Percentiles rank a stretch among this genome's conserved stretches.
phyloP scores from a whole-genome alignment of 305 asterid genomes.

The Coffea humblotiana region DNA sequence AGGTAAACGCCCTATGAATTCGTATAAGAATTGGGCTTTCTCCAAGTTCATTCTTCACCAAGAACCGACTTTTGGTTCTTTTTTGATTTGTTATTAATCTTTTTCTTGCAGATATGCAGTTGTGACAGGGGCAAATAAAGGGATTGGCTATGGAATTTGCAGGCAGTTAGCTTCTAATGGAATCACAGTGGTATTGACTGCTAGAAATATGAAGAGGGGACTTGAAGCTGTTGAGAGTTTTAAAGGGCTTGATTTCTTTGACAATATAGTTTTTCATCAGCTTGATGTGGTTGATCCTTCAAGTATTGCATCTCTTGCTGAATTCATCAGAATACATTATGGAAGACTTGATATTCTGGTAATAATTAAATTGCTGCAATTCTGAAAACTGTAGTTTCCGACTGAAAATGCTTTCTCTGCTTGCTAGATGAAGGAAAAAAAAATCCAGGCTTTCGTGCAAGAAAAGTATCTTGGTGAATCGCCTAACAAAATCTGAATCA shows the following conservation, averaged over 20 bases:
- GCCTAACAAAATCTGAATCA: too few relatives aligned
- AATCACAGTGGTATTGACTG: slow-evolving; percentile 24
- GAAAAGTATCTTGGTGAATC: too few relatives aligned
- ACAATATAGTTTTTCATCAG: slow-evolving; percentile 27
- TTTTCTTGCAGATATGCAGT: slow-evolving; percentile 15
- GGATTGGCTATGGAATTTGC: slow-evolving; percentile 31
- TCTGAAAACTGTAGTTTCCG: too few relatives aligned
- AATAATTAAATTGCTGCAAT: background rate
- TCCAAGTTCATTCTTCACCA: too few relatives aligned
- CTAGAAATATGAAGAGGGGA: slow-evolving; percentile 25
- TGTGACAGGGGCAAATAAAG: background rate
- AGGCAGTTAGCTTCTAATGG: slow-evolving; percentile 25
- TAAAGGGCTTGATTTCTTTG: slow-evolving; percentile 6
- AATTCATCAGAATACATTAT: slow-evolving; percentile 15
- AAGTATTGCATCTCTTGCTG: slow-evolving; percentile 22
- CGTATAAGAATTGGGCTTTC: too few relatives aligned
- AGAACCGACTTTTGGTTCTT: too few relatives aligned
- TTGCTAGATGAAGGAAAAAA: too few relatives aligned
- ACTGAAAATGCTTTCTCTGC: too few relatives aligned
- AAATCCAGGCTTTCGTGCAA: too few relatives aligned
- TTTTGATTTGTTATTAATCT: too few relatives aligned
- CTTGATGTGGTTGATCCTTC: slow-evolving; percentile 28
- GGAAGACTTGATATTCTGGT: slow-evolving; percentile 33
- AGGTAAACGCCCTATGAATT: too few relatives aligned
- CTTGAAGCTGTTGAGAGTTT: slow-evolving; percentile 23